A percentile compares a stretch with the other conserved stretches of the same genome.
phyloP scores from a whole-genome alignment of 225 moss, liverwort and hornwort genomes.

The Physcomitrellopsis africana region DNA sequence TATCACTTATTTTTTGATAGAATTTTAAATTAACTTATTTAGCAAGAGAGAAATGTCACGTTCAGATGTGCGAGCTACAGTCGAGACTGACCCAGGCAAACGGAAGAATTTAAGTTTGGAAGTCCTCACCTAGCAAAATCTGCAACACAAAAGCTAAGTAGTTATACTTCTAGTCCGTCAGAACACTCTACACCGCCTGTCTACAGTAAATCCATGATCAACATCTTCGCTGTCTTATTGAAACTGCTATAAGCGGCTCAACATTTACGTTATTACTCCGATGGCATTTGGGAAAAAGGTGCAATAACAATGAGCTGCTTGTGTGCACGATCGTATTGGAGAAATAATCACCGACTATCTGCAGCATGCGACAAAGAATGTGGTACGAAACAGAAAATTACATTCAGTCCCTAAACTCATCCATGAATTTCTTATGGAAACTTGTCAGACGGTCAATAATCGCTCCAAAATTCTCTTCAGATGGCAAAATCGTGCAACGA shows the following conservation, averaged over 20 bases:
- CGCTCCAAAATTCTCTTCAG: slow-evolving; percentile 77
- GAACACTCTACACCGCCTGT: slow-evolving; percentile 14
- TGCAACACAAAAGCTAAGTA: too few species aligned
- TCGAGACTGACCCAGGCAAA: too few species aligned
- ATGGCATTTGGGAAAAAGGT: background rate
- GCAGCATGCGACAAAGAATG: slow-evolving; percentile 15
- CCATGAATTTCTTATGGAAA: slow-evolving; percentile 90
- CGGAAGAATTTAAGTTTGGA: too few species aligned
- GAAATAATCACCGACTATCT: background rate
- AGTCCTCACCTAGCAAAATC: too few species aligned
- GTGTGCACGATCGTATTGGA: background rate
- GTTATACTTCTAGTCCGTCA: too few species aligned
- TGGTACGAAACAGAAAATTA: background rate
- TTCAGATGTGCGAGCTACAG: too few species aligned
- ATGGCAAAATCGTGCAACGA: slow-evolving; percentile 88
- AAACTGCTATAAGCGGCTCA: background rate
- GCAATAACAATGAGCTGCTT: slow-evolving; percentile 10
- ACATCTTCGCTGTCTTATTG: slow-evolving; percentile 19
- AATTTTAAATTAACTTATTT: too few species aligned
- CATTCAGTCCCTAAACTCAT: slow-evolving; percentile 67
- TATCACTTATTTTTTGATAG: too few species aligned
- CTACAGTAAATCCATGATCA: background rate
- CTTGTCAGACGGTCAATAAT: slow-evolving; percentile 65
- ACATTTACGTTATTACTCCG: background rate
- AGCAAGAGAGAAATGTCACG: too few species aligned